Conservation (phyloP, 495 filamentous ascomycete species). For the Neurospora intermedia region DNA sequence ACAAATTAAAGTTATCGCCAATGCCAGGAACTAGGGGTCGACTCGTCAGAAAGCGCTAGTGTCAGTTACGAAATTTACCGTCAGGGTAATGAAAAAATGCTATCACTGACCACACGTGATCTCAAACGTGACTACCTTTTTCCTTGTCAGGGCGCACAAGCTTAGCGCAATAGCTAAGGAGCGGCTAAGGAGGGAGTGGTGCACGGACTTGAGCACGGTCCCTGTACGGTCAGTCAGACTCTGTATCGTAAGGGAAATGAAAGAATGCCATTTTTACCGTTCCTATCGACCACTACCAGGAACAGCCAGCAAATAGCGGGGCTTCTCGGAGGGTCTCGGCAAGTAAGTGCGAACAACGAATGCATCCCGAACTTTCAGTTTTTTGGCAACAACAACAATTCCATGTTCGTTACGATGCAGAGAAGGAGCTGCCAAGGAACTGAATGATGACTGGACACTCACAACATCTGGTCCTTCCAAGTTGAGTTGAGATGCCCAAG, state of each 20-base stretch:
- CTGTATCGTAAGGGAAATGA: too few relatives aligned
- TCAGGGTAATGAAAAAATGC: too few relatives aligned
- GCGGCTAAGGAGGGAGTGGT: too few relatives aligned
- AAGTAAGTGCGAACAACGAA: background rate
- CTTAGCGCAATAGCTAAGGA: too few relatives aligned
- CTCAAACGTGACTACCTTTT: too few relatives aligned
- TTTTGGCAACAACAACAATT: background rate
- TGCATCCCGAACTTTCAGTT: background rate
- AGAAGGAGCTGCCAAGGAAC: background rate
- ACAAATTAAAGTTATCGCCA: background rate
- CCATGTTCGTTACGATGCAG: background rate
- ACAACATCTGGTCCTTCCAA: background rate
- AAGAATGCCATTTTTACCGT: too few relatives aligned
- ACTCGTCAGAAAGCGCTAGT: too few relatives aligned
- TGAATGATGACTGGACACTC: background rate
- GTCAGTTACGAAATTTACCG: too few relatives aligned
- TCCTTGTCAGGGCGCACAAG: too few relatives aligned
- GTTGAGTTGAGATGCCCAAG: background rate
- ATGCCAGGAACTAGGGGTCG: background rate
- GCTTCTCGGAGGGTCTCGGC: background rate
- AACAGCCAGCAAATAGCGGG: background rate
- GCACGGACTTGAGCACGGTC: too few relatives aligned
- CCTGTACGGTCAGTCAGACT: too few relatives aligned
- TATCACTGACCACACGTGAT: too few relatives aligned
- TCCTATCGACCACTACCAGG: background rate